Evolutionary conservation across 257 asterid genomes (phyloP), one percentile per base, ranked within the genome.

Genomic region (Oldenlandia corymbosa): DNA sequence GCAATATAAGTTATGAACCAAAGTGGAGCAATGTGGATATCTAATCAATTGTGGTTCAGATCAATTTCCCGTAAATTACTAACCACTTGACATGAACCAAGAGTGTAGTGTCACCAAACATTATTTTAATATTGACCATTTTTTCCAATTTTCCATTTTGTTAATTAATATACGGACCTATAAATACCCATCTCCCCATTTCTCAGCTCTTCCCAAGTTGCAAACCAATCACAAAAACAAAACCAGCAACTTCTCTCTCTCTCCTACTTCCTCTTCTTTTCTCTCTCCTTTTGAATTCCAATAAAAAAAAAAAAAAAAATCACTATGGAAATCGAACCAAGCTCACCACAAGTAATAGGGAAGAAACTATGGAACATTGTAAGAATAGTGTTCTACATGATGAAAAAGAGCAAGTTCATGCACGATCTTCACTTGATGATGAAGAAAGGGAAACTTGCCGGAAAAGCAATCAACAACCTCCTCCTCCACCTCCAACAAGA

Each of bases 391-490:
- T 56, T 71, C 42, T 71, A 67, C 76, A 68, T 76, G 82, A 11
- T 80, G 73, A 80, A 65, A 12, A 80, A 76, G 58, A 68, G 76
- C 58, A 79, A 79, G 27, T 31, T 73, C 12, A 37, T 73, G 28
- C 49, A 49, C 14, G 81, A 75, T 34, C 65, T 75, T 11, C 69
- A 73, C 50, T 34, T 51, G 48, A 58, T 73, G 60, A 41, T 73
- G 9, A 71, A 71, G 28, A 54, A 76, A 18, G 71, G 82, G 10
- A 80, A 76, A 69, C 61, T 70, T 1, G 71, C 62, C 9, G 73
- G 80, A 32, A 78, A 78, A 37, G 84, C 82, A n/a, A 68, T 80
- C 1, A 45, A 34, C 68, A 37, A 79, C 7, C 62, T 79, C 72
- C 54, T 76, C 64, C 64, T 66, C 58, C 66, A 66, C 48, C 73